phyloP scores from a whole-genome alignment of 1,139 yeast genomes.

The Lodderomyces margitis region DNA sequence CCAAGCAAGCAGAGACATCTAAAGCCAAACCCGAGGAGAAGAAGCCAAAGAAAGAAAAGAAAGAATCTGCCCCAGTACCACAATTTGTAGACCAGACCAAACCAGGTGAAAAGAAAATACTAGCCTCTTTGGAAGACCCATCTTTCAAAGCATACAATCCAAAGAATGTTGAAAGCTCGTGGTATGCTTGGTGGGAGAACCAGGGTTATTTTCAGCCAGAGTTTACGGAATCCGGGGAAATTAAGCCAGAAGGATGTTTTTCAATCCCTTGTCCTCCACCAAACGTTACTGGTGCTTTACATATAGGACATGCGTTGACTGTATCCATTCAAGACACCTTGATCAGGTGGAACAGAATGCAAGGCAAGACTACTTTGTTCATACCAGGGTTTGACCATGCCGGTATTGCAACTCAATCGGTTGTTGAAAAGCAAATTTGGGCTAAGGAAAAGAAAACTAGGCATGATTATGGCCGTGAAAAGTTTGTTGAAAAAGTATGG shows the following conservation, averaged over 20 bases:
- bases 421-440: conserved; percentile 96
- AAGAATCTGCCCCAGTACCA: conserved; percentile 68
- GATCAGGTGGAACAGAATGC: conserved; percentile 94
- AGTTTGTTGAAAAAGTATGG: conserved; percentile 87
- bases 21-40: conserved; percentile 40
- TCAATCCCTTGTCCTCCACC: conserved; percentile 98
- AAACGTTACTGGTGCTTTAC: conserved; percentile 97
- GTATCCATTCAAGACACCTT: conserved; percentile 92
- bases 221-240: conserved; percentile 67
- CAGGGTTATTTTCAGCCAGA: conserved; percentile 89
- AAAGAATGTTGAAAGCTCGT: conserved; percentile 87
- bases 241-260: conserved; percentile 80
- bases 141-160: conserved; percentile 94
- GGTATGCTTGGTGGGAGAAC: conserved; percentile 98
- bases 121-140: conserved; percentile 85
- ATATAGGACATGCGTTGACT: conserved; percentile 97
- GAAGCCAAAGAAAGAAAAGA: conserved; percentile 71
- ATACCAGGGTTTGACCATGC: conserved; percentile 99
- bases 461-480: conserved; percentile 93
- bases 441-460: conserved; percentile 84
- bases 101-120: conserved; percentile 87
- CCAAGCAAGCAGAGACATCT: conserved; percentile 57
- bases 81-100: conserved; percentile 79
- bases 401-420: conserved; percentile 98
- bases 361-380: conserved; percentile 89